These are phyloP conservation scores for Ogataea dorogensis DNA, from an alignment of 805 yeast species.

Conservation along the genomic window DNA sequence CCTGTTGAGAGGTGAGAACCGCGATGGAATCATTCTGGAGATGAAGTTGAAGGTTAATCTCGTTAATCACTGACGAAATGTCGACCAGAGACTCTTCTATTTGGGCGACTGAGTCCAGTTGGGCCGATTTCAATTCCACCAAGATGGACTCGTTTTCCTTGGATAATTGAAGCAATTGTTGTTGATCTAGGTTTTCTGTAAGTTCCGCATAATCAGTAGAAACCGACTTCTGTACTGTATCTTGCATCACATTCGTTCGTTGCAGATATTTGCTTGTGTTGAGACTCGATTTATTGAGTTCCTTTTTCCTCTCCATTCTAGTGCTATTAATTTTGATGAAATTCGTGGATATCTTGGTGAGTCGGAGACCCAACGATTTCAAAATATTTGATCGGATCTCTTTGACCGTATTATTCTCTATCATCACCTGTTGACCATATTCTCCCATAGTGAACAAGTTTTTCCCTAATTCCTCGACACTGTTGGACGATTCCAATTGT, in stretches of 20 bases:
- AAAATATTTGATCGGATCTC: constrained; percentile 49
- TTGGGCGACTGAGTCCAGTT: constrained; percentile 56
- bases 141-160: constrained; percentile 56
- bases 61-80: constrained; percentile 71
- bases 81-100: constrained; percentile 66
- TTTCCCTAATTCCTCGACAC: constrained; percentile 43
- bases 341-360: constrained; percentile 41
- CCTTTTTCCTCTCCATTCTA: constrained; percentile 42
- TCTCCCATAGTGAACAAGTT: constrained; percentile 35
- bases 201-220: constrained; percentile 37
- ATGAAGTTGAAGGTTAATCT: constrained; percentile 68
- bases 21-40: constrained; percentile 71
- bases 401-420: constrained; percentile 39
- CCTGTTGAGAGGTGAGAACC: constrained; percentile 62
- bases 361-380: constrained; percentile 44
- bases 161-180: constrained; percentile 57
- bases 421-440: constrained; percentile 36
- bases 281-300: constrained; percentile 34
- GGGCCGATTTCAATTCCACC: constrained; percentile 55
- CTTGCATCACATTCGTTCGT: constrained; percentile 3
- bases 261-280: constrained; percentile 20
- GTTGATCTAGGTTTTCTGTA: constrained; percentile 35
- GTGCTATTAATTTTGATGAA: constrained; percentile 51
- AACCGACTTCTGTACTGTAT: constrained; percentile 32
- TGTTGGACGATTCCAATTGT: constrained; percentile 47